Evolutionary conservation across 139 green algal genomes (phyloP).

Genomic region (Chlorella vulgaris): DNA sequence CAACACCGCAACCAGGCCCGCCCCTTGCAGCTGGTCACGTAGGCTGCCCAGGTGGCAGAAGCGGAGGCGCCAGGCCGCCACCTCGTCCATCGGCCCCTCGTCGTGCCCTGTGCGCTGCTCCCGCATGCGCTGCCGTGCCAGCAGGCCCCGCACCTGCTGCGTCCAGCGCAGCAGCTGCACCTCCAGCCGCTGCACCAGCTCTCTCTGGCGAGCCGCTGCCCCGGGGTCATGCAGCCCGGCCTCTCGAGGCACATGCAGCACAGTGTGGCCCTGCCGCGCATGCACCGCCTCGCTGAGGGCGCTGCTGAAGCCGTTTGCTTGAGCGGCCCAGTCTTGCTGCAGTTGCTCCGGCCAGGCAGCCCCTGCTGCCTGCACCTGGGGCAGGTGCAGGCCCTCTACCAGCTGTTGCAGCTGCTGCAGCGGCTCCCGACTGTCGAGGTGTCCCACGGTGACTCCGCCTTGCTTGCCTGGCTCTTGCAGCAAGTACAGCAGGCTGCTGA

Average conservation of each 20-base stretch:
- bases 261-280: constrained; percentile 74
- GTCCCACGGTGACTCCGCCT: neutral
- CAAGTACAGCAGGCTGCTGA: constrained; percentile 11
- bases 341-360: constrained; percentile 11
- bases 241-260: constrained; percentile 81
- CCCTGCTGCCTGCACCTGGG: neutral
- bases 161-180: constrained; percentile 87
- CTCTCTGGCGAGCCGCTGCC: constrained; percentile 57
- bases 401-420: constrained; percentile 6
- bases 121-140: constrained; percentile 46
- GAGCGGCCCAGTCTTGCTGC: constrained; percentile 11
- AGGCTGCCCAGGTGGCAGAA: constrained; percentile 79
- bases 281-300: constrained; percentile 78
- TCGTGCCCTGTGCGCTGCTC: neutral
- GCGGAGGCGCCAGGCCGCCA: constrained; percentile 84
- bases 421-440: neutral
- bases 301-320: constrained; percentile 83
- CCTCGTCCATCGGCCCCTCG: constrained; percentile 79
- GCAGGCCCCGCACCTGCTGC: constrained; percentile 82
- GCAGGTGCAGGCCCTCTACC: neutral
- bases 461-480: neutral
- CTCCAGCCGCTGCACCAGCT: constrained; percentile 88
- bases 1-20: constrained; percentile 17
- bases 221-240: constrained; percentile 8
- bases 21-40: constrained; percentile 69